Percentiles rank a stretch among this genome's conserved stretches.
These are phyloP conservation scores for Nicotiana attenuata DNA, from an alignment of 257 asterid genomes.

Conservation along the genomic window DNA sequence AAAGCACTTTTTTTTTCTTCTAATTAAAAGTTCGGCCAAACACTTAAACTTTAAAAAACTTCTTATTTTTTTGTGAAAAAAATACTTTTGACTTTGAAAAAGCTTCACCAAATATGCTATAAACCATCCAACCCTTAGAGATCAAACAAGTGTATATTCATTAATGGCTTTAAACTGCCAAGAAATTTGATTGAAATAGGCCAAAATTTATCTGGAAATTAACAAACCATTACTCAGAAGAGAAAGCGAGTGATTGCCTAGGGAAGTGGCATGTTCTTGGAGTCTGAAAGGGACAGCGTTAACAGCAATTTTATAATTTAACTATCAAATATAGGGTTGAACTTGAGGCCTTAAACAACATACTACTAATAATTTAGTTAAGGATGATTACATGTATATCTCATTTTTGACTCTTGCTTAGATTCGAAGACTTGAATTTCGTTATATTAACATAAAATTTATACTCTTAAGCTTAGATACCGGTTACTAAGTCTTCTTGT, in stretches of 20 bases:
- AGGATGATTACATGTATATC: slow-evolving; percentile 10
- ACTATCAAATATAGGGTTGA: slow-evolving; percentile 2
- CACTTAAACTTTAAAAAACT: no score
- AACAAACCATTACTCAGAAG: neutral
- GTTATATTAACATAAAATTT: neutral
- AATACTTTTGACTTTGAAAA: no score
- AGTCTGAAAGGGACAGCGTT: slow-evolving; percentile 4
- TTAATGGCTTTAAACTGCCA: neutral
- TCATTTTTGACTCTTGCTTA: slow-evolving; percentile 10
- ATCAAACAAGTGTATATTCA: neutral
- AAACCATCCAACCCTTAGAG: no score
- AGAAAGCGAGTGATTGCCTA: neutral
- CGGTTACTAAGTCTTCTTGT: neutral
- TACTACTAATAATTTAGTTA: neutral
- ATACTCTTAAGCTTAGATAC: neutral
- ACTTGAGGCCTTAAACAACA: neutral
- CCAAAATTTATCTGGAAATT: neutral
- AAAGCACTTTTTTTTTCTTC: no score
- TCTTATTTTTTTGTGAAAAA: no score
- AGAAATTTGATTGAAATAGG: neutral
- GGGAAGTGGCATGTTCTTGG: neutral
- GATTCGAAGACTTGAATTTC: neutral
- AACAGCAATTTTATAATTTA: neutral
- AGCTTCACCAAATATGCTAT: no score
- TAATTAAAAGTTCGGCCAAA: no score